Evolutionary conservation across 805 yeast species (phyloP), one percentile per base, ranked within the genome.

Genomic region (Myxozyma lipomycoides): DNA sequence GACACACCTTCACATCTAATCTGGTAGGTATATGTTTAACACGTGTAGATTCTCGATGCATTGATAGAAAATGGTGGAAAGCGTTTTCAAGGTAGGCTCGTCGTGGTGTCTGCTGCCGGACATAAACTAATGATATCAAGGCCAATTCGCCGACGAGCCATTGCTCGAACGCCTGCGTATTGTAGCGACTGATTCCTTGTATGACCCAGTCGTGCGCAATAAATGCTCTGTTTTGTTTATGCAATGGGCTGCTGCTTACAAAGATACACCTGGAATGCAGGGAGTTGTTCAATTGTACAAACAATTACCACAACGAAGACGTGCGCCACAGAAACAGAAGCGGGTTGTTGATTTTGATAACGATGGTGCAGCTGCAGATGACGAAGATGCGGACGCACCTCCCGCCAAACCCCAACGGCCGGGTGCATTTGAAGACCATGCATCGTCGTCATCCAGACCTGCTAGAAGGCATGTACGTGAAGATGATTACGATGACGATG

Each of bases 161-260:
- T 70, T 89, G 39, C 65, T 82, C 22, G 88, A 84, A 37, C 76
- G 87, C 37, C 72, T 89, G 57, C 74, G 74, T 34, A 67, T 73
- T n/a, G 69, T 77, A 49, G 72, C 79, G 6, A 70, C 71, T 10
- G 83, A 72, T 19, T 58, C 61, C 30, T 62, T 49, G 62, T 74
- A 64, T 43, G 71, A 69, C 58, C 66, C 67, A 6, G 63, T 66
- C 39, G 78, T 84, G 28, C 73, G 76, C 55, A 71, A 72, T 55
- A 73, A 73, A 52, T 73, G 78, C 18, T 69, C 74, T 21, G 65
- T 68, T 1, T 71, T 85, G 64, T 81, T 86, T 7, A 52, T 73
- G 19, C 78, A 80, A 4, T 91, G 98, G 98, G 70, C 77, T 42
- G 62, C 67, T 3, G 86, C 82, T 53, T 77, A 80, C 60, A 63